Evolutionary conservation across 2,329 filamentous ascomycete species (phyloP).

Genomic region (Penicillium sp.): DNA sequence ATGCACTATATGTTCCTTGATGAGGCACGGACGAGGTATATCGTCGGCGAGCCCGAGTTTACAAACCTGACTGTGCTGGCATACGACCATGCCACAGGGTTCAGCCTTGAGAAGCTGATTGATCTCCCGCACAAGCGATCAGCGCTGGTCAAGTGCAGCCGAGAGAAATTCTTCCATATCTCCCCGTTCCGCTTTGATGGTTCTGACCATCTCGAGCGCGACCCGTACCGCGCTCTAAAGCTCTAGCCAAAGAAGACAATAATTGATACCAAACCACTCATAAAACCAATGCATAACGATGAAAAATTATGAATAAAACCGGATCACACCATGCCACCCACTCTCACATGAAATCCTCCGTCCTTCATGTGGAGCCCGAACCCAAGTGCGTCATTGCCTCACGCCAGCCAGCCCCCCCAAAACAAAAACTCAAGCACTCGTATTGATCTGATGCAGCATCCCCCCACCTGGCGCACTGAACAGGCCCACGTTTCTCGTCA

Average conservation of each 20-base stretch:
- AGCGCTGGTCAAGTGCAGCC: conserved; percentile 66
- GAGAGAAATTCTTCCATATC: conserved; percentile 71
- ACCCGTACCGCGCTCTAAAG: conserved; percentile 27
- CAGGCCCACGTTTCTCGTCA: neutral
- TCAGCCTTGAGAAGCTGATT: conserved; percentile 72
- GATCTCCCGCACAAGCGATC: conserved; percentile 74
- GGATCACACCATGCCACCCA: neutral
- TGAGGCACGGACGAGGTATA: conserved; percentile 58
- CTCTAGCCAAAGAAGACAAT: conserved; percentile 17
- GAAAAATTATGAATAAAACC: neutral
- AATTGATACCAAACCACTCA: neutral
- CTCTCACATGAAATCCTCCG: neutral
- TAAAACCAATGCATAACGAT: neutral
- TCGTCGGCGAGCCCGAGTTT: conserved; percentile 70
- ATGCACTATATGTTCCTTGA: conserved; percentile 66
- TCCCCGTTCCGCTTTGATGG: conserved; percentile 44
- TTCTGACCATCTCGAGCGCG: conserved; percentile 27
- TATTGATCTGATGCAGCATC: conserved; percentile 1
- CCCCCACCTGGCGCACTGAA: neutral
- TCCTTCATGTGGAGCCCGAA: neutral
- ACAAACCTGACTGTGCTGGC: conserved; percentile 71
- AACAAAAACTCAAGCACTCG: neutral
- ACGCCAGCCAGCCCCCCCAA: too few relatives aligned
- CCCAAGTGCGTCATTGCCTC: neutral
- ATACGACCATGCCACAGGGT: conserved; percentile 75